Base-by-base conservation (phyloP, 257 asterid species). In the Salvia miltiorrhiza region DNA sequence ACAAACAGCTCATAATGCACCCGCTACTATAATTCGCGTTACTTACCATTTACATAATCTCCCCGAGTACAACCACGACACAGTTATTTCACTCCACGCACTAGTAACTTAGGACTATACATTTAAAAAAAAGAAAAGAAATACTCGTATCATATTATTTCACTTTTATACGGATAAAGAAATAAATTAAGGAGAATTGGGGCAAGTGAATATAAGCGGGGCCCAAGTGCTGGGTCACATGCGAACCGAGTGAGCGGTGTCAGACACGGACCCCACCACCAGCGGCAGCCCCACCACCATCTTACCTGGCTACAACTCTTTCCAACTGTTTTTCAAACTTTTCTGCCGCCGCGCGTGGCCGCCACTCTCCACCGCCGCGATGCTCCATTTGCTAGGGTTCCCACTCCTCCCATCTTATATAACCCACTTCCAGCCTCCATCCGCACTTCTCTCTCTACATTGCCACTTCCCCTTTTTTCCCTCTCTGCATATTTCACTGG, bases 281-380 rank as follows among this genome's bases (percentile, higher is more conserved):
- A 73, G 64, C 73, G 26, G 20, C 66, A 35, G 32, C 47, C 72
- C 78, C 79, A 61, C 71, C 74, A 23, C 71, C 78, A 9, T 30
- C 80, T 77, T 75, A 77, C 83, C 83, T 83, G 87, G 83, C 79
- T 67, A 69, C 83, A 83, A 70, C 83, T 69, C 81, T 78, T 80
- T 77, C 74, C 85, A 76, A 70, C 80, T 69, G 77, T 76, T 70
- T 70, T 76, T 71, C 75, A 55, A 63, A 56, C 77, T 54, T 80
- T 69, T 80, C 69, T 54, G 77, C 78, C 79, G 79, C 72, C 70
- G 84, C 65, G 82, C 82, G 85, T 81, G 71, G 4, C 9, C 1
- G 2, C 1, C 78, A 77, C 5, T 45, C 67, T 1, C 75, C 68
- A 19, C 71, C 71, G 48, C 66, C 71, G 81, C 83, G 83, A 66